phyloP scores from a whole-genome alignment of 1,139 yeast genomes.

The Protomyces gravidus region DNA sequence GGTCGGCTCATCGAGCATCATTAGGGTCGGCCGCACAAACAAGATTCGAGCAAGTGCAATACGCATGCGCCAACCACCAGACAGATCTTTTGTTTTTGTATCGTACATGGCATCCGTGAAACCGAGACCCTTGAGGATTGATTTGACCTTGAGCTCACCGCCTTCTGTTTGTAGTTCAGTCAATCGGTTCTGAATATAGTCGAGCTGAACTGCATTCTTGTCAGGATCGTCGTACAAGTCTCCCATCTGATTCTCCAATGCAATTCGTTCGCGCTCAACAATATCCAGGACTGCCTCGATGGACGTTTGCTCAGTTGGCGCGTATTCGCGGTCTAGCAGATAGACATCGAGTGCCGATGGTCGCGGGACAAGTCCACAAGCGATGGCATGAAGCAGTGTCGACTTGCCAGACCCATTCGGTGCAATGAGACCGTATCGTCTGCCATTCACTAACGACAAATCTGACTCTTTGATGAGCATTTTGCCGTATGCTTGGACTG shows the following conservation, averaged over 20 bases:
- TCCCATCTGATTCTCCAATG: slow-evolving; percentile 88
- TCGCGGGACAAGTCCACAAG: slow-evolving; percentile 92
- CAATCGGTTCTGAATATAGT: slow-evolving; percentile 30
- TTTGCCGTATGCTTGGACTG: slow-evolving; percentile 55
- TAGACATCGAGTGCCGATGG: slow-evolving; percentile 90
- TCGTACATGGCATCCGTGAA: slow-evolving; percentile 79
- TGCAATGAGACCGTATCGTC: slow-evolving; percentile 94
- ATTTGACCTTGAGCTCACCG: slow-evolving; percentile 44
- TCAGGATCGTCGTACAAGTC: slow-evolving; percentile 45
- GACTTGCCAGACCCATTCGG: slow-evolving; percentile 99
- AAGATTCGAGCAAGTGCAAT: slow-evolving; percentile 80
- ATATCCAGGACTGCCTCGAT: slow-evolving; percentile 94
- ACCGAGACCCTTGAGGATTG: slow-evolving; percentile 94
- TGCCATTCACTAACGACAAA: slow-evolving; percentile 90
- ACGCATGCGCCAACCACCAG: slow-evolving; percentile 97
- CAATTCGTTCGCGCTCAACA: slow-evolving; percentile 87
- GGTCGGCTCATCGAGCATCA: slow-evolving; percentile 94
- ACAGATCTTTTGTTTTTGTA: slow-evolving; percentile 94
- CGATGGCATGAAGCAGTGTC: slow-evolving; percentile 84
- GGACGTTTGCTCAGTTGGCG: slow-evolving; percentile 84
- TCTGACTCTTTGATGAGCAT: slow-evolving; percentile 87
- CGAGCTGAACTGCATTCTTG: slow-evolving; percentile 31
- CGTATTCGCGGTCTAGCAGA: slow-evolving; percentile 94
- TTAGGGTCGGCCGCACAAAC: slow-evolving; percentile 78
- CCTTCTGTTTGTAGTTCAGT: slow-evolving; percentile 30